Evolutionary conservation across 352 stramenopile species (phyloP).

Genomic region (Phytophthora tubulina): DNA sequence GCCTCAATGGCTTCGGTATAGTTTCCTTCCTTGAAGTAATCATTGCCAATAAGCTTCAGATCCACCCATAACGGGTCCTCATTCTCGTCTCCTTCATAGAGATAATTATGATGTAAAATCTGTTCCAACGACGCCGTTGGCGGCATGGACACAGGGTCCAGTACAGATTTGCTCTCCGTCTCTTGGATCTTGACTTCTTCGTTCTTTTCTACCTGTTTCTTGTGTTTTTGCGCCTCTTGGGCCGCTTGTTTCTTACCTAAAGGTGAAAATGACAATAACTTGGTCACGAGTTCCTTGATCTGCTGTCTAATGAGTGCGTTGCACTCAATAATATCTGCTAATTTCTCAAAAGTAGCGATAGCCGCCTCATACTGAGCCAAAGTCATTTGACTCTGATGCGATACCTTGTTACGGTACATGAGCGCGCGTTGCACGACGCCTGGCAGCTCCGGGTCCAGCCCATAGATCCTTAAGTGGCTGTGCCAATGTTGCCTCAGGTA

Average conservation of each 20-base stretch:
- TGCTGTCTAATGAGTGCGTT: conserved; percentile 38
- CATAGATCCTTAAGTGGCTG: conserved; percentile 45
- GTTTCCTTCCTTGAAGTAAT: conserved; percentile 46
- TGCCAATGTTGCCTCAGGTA: conserved; percentile 52
- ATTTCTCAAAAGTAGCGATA: conserved; percentile 47
- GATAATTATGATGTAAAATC: conserved; percentile 40
- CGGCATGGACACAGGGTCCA: conserved; percentile 4
- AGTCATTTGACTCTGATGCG: conserved; percentile 46
- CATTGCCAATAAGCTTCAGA: conserved; percentile 46
- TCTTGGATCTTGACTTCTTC: background rate
- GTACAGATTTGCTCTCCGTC: background rate
- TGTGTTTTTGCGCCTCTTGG: background rate
- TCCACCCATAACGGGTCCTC: conserved; percentile 40
- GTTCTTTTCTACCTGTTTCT: conserved; percentile 3
- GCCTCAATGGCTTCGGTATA: conserved; percentile 44
- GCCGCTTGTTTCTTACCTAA: conserved; percentile 6
- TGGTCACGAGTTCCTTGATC: conserved; percentile 41
- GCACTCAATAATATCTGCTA: conserved; percentile 50
- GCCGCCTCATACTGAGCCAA: conserved; percentile 41
- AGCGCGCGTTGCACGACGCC: conserved; percentile 44
- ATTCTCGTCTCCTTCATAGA: conserved; percentile 35
- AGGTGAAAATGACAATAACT: conserved; percentile 39
- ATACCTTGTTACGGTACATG: conserved; percentile 48
- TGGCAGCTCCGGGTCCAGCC: conserved; percentile 37
- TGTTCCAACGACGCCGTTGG: conserved; percentile 31